Conservation (phyloP, 768 basidiomycete species). For the Lyophyllum shimeji region DNA sequence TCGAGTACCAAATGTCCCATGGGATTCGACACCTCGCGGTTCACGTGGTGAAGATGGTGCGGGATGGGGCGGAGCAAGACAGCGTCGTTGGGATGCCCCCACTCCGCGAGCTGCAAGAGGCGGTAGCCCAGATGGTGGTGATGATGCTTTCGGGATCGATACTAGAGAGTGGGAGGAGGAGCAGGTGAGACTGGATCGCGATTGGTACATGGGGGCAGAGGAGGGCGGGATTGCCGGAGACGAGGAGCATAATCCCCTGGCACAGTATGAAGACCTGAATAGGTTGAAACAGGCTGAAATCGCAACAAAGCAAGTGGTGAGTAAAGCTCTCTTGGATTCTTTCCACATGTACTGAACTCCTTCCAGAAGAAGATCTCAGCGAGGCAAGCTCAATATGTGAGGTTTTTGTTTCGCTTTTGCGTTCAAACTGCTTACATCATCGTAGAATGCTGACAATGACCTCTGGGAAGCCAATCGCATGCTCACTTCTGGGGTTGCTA, state of each 20-base stretch:
- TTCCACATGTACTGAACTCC: not conserved
- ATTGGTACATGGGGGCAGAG: conserved; percentile 95
- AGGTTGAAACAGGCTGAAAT: conserved; percentile 71
- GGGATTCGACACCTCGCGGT: conserved; percentile 88
- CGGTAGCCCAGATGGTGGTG: conserved; percentile 69
- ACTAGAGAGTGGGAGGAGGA: conserved; percentile 97
- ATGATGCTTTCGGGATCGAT: conserved; percentile 63
- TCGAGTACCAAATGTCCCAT: conserved; percentile 87
- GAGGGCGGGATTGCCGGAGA: conserved; percentile 85
- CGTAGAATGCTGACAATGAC: conserved; percentile 95
- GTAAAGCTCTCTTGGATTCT: conserved; percentile 22
- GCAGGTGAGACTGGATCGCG: conserved; percentile 85
- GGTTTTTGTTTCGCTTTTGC: conserved; percentile 25
- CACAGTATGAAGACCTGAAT: conserved; percentile 88
- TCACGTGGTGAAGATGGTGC: conserved; percentile 51
- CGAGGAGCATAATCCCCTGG: conserved; percentile 89
- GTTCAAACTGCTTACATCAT: conserved; percentile 14
- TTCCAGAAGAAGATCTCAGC: conserved; percentile 85
- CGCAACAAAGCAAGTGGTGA: conserved; percentile 69
- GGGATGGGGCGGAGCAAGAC: conserved; percentile 63
- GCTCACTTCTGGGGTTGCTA: conserved; percentile 92
- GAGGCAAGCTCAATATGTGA: conserved; percentile 92
- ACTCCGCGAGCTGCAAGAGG: conserved; percentile 71
- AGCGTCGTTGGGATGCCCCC: conserved; percentile 77
- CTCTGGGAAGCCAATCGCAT: conserved; percentile 99